Evolutionary conservation across 2,329 filamentous ascomycete species (phyloP), one percentile per base, ranked within the genome.

Genomic region (Alternaria solani): DNA sequence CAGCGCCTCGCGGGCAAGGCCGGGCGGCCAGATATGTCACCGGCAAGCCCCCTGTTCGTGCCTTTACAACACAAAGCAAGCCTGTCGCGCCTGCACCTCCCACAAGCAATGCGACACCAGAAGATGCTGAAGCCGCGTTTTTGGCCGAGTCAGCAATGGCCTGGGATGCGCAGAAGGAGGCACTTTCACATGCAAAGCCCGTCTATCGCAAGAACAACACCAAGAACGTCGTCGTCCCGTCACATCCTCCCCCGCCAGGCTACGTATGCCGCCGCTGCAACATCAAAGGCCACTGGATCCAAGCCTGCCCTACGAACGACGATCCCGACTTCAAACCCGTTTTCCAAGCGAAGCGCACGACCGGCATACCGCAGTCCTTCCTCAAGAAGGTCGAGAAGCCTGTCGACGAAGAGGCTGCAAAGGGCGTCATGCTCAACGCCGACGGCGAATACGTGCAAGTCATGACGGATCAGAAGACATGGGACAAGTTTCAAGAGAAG

Each of bases 281-380:
- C 63, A 91, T 97, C 79, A 97, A 97, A 81, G 95, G 94, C n/a
- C 95, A 99, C 79, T 99, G 94, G 94, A 99, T 99, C 64, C 94
- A 98, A 81, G 88, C 92, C 53, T 99, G 95, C 75, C 95, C 95
- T 7, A 99, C 94, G n/a, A 99, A 99, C 78, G 93, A 97, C 77
- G 94, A 99, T 68, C 94, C 95, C 3, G 94, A 93, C 62, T 98
- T 94, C 79, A 95, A 99, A 80, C 94, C 94, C 68, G 91, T 93
- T 55, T 93, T 94, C 51, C 89, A 94, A 62, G 92, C 98, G 66
- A 98, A 97, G 84, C 90, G 94, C 62, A 98, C 95, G 5, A 99
- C 95, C 42, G 95, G 95, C 67, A 99, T 99, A 69, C 95, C 95
- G 18, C 91, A 93, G 66, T 97, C 94, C 2, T 96, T 99, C 77